phyloP scores from a whole-genome alignment of 73 alveolate genomes.

The Tetrahymena thermophila region DNA sequence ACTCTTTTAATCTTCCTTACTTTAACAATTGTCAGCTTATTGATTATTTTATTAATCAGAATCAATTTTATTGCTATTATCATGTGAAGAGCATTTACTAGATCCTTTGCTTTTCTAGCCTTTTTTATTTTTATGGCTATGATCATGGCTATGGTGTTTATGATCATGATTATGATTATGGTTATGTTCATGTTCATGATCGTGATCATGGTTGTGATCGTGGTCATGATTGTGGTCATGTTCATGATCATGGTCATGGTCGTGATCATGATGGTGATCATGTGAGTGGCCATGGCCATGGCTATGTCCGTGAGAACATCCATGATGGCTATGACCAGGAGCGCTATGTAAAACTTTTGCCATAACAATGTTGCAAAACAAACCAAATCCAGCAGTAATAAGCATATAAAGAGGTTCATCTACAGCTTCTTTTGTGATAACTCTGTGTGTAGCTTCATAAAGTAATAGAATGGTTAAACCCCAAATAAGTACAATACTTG shows the following conservation, averaged over 20 bases:
- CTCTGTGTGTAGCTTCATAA: slow-evolving; percentile 79
- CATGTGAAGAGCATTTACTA: neutral
- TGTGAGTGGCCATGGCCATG: slow-evolving; percentile 40
- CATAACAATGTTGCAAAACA: slow-evolving; percentile 75
- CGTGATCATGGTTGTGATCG: slow-evolving; percentile 25
- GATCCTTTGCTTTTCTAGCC: neutral
- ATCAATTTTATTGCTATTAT: neutral
- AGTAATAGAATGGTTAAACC: slow-evolving; percentile 72
- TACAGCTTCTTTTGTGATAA: slow-evolving; percentile 43
- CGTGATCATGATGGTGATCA: slow-evolving; percentile 27
- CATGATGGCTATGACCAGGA: slow-evolving; percentile 29
- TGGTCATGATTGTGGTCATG: slow-evolving; percentile 36
- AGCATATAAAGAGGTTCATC: slow-evolving; percentile 82
- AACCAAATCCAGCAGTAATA: slow-evolving; percentile 76
- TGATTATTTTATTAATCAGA: neutral
- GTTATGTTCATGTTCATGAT: slow-evolving; percentile 17
- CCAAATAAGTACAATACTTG: slow-evolving; percentile 79
- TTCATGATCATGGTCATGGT: slow-evolving; percentile 31
- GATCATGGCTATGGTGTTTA: neutral
- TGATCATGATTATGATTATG: slow-evolving; percentile 11
- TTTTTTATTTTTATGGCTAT: neutral
- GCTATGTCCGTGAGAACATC: slow-evolving; percentile 36
- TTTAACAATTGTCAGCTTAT: neutral
- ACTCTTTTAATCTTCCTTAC: neutral
- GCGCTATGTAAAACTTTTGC: slow-evolving; percentile 69